Conservation (phyloP, 306 rosid genomes). For the Sicyos edulis region DNA sequence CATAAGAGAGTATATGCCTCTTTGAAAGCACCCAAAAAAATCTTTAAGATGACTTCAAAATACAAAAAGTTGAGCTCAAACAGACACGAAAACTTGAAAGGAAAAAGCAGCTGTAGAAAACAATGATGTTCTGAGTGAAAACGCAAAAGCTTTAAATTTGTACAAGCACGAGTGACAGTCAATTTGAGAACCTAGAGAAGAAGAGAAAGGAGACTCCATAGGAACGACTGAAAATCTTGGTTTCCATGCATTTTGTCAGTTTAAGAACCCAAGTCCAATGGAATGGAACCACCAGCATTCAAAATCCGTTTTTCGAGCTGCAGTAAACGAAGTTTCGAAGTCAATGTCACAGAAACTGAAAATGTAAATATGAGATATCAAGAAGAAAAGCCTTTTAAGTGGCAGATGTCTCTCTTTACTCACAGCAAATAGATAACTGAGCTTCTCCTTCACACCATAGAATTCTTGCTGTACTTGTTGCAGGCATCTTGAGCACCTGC, state of each 20-base stretch:
- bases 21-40: slow-evolving; percentile 16
- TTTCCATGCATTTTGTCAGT: neutral
- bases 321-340: slow-evolving; percentile 27
- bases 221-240: neutral
- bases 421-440: slow-evolving; percentile 68
- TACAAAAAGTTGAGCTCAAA: slow-evolving; percentile 12
- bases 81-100: neutral
- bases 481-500: slow-evolving; percentile 77
- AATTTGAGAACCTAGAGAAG: slow-evolving; percentile 33
- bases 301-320: slow-evolving; percentile 92
- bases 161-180: slow-evolving; percentile 43
- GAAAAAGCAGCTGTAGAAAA: slow-evolving; percentile 11
- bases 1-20: neutral
- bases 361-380: slow-evolving; percentile 1
- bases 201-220: slow-evolving; percentile 37
- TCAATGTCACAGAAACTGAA: neutral
- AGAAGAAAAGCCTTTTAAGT: neutral
- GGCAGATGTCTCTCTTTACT: slow-evolving; percentile 15
- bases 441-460: slow-evolving; percentile 76
- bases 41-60: slow-evolving; percentile 6
- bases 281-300: slow-evolving; percentile 92
- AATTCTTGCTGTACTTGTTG: slow-evolving; percentile 88
- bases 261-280: slow-evolving; percentile 50
- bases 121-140: slow-evolving; percentile 14
- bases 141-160: slow-evolving; percentile 23